Base-by-base conservation (phyloP, 1,284 basidiomycete species). In the Papiliotrema flavescens region DNA sequence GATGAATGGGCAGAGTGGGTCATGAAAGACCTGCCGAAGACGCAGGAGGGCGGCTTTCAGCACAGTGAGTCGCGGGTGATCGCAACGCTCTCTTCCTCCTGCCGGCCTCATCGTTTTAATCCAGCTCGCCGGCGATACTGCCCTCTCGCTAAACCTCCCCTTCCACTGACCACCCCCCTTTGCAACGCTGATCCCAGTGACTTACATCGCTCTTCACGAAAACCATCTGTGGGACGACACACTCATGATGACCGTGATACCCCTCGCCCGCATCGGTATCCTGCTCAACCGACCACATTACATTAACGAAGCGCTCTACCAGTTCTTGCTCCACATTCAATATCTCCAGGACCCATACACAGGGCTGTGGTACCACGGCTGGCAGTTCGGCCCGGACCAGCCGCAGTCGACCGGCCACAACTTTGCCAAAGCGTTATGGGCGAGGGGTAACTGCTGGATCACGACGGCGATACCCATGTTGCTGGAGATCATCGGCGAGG, bases 221-320 rank as follows among this genome's bases (percentile, higher is more conserved):
- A 80, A 83, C 58, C 82, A 86, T 59, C 67, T 85, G 3, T 85
- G 84, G 83, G 84, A 85, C 69, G 84, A 86, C 67, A 85, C 83
- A 2, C 74, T 85, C 55, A 84, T 84, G 82, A 85, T 85, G 84
- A 79, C 79, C 11, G 71, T 67, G 24, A 66, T 73, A 44, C 84
- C 84, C 3, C 73, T 85, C 32, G 78, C 83, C 13, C 84, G 84
- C 67, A 84, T 85, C 54, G 84, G 84, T 3, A 71, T 84, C 46
- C 80, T 85, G 9, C 74, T 84, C 9, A 73, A 78, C 28, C 75
- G 80, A n/a, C 78, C 79, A 3, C 75, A 80, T 26, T 85, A 85
- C 66, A 73, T 85, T 42, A 81, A 84, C 58, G 84, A 85, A 67
- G 83, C 83, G 6, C 82, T 82, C 73, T 79, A 81, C 47, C 83